Conservation (phyloP, 257 asterid genomes). For the Gentiana straminea region DNA sequence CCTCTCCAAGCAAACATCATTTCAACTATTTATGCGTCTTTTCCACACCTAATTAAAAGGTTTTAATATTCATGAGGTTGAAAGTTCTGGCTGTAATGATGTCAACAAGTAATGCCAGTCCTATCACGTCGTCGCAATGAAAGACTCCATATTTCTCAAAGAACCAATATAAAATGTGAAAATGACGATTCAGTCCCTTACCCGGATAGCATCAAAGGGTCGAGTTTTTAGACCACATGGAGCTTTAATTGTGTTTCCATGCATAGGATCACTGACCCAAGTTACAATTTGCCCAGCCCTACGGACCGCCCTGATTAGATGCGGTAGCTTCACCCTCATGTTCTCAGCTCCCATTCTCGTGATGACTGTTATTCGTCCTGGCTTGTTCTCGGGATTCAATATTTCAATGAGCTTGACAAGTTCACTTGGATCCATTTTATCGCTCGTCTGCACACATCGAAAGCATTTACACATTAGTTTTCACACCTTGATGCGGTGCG, state of each 20-base stretch:
- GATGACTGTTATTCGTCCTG: slow-evolving; percentile 72
- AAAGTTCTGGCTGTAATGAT: too few species aligned
- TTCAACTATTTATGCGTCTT: too few species aligned
- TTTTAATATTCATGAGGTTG: too few species aligned
- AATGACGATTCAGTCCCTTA: slow-evolving; percentile 13
- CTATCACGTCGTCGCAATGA: too few species aligned
- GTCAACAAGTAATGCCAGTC: too few species aligned
- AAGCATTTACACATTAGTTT: background rate
- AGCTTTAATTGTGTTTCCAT: slow-evolving; percentile 85
- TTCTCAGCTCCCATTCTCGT: slow-evolving; percentile 90
- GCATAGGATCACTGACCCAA: slow-evolving; percentile 93
- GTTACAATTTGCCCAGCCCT: slow-evolving; percentile 72
- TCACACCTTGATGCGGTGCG: background rate
- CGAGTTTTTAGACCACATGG: slow-evolving; percentile 84
- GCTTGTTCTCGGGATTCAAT: slow-evolving; percentile 59
- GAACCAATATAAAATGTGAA: background rate
- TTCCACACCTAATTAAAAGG: too few species aligned
- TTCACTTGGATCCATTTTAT: slow-evolving; percentile 69
- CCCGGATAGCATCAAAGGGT: slow-evolving; percentile 79
- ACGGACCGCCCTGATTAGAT: slow-evolving; percentile 73
- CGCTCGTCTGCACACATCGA: slow-evolving; percentile 45
- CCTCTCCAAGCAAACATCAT: too few species aligned
- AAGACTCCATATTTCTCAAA: too few species aligned
- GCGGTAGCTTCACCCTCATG: slow-evolving; percentile 86
- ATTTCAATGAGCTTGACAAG: slow-evolving; percentile 69